These are phyloP conservation scores for Sicyos baderoa DNA, from an alignment of 306 rosid genomes.

Conservation along the genomic window DNA sequence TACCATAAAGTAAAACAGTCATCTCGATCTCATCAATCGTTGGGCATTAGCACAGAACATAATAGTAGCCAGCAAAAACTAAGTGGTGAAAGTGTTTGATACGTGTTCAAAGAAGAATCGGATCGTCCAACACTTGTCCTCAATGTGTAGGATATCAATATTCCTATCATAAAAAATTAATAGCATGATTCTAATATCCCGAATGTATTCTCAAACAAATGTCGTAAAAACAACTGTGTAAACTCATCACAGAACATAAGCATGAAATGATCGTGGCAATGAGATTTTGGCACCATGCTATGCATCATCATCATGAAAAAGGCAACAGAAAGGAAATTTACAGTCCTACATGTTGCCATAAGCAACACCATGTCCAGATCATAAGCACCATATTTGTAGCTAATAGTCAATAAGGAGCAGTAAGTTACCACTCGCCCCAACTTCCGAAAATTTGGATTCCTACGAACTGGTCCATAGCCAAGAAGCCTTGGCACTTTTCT, in stretches of 20 bases:
- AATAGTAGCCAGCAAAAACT: neutral
- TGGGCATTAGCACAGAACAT: neutral
- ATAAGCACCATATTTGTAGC: conserved; percentile 16
- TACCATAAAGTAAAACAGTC: neutral
- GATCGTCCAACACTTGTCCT: neutral
- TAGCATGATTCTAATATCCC: neutral
- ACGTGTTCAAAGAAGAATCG: neutral
- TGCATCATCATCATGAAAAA: conserved; percentile 10
- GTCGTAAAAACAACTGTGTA: neutral
- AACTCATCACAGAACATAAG: neutral
- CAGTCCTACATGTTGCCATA: neutral
- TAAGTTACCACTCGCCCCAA: conserved; percentile 59
- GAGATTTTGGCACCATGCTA: neutral
- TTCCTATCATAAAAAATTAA: neutral
- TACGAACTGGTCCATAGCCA: conserved; percentile 75
- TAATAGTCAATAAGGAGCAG: conserved; percentile 24
- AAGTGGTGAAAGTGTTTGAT: neutral
- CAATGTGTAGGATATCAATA: neutral
- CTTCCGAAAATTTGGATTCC: conserved; percentile 57
- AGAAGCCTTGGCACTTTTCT: conserved; percentile 48
- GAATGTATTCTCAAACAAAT: neutral
- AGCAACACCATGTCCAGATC: conserved; percentile 16
- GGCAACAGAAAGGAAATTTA: conserved; percentile 9
- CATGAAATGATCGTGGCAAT: neutral
- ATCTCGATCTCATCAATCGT: neutral